Percentiles rank a stretch among this genome's conserved stretches.
phyloP scores from a whole-genome alignment of 208 protist species.

The Porcisia deanei region DNA sequence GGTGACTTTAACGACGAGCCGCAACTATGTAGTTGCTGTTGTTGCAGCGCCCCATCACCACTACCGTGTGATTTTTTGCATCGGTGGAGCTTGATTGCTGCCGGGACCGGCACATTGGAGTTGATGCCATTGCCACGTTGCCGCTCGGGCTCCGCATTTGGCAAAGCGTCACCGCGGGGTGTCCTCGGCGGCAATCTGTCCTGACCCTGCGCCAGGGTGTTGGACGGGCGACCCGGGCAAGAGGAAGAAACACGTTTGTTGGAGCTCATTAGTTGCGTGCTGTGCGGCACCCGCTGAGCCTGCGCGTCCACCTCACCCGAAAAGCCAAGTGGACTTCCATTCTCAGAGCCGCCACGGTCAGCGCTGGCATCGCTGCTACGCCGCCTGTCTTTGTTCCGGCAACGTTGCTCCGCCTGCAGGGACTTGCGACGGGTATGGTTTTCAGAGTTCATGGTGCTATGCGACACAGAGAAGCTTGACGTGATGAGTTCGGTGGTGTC shows the following conservation, averaged over 20 bases:
- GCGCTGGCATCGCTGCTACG: not conserved
- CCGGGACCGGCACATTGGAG: not conserved
- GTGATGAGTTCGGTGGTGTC: slow-evolving; percentile 20
- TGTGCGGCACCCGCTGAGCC: slow-evolving; percentile 19
- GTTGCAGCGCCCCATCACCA: not conserved
- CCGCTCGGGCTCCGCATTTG: not conserved
- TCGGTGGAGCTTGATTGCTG: not conserved
- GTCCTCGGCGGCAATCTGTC: slow-evolving; percentile 13
- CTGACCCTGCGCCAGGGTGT: not conserved
- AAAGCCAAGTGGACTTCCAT: not conserved
- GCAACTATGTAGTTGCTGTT: not conserved
- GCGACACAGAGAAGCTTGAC: slow-evolving; percentile 20
- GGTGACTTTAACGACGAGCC: not conserved
- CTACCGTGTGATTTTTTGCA: not conserved
- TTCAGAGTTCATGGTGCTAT: slow-evolving; percentile 25
- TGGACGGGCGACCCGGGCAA: not conserved
- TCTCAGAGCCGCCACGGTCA: slow-evolving; percentile 1
- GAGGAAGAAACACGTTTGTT: not conserved
- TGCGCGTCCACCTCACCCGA: slow-evolving; percentile 8
- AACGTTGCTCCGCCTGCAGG: slow-evolving; percentile 12
- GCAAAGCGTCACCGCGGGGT: slow-evolving; percentile 12
- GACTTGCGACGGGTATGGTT: not conserved
- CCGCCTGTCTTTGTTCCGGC: not conserved
- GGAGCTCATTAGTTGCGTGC: slow-evolving; percentile 21
- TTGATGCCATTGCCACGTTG: slow-evolving; percentile 6